A percentile compares a stretch with the other conserved stretches of the same genome.
These are phyloP conservation scores for Trichoderma koningiopsis DNA, from an alignment of 2,329 filamentous ascomycete genomes.

Conservation along the genomic window DNA sequence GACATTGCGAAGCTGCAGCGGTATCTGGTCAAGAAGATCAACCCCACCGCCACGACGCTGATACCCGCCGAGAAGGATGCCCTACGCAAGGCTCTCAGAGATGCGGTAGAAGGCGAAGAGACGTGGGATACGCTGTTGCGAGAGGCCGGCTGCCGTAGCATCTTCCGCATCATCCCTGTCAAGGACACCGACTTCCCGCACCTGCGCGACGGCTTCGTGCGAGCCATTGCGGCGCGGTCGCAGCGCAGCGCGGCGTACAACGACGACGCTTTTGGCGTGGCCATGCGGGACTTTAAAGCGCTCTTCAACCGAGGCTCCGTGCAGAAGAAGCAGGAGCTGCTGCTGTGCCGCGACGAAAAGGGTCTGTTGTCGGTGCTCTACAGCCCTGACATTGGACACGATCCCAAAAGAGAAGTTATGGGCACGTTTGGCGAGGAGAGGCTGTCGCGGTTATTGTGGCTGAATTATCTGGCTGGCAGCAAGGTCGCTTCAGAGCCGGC, in stretches of 20 bases:
- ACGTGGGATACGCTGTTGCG: slow-evolving; percentile 74
- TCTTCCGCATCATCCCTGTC: slow-evolving; percentile 84
- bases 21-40: slow-evolving; percentile 73
- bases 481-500: slow-evolving; percentile 85
- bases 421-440: slow-evolving; percentile 78
- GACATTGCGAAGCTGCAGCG: slow-evolving; percentile 82
- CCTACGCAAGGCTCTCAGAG: slow-evolving; percentile 68
- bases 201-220: slow-evolving; percentile 86
- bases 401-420: slow-evolving; percentile 55
- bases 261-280: slow-evolving; percentile 74
- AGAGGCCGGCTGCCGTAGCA: slow-evolving; percentile 69
- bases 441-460: slow-evolving; percentile 79
- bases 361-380: slow-evolving; percentile 71
- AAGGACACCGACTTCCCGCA: slow-evolving; percentile 93
- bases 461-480: slow-evolving; percentile 85
- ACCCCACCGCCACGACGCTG: slow-evolving; percentile 77
- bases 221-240: slow-evolving; percentile 76
- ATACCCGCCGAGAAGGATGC: slow-evolving; percentile 79
- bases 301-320: slow-evolving; percentile 82
- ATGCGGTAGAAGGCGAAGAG: slow-evolving; percentile 67
- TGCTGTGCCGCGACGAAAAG: slow-evolving; percentile 66
- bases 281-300: slow-evolving; percentile 75
- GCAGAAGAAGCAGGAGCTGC: slow-evolving; percentile 75
- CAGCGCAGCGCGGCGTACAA: slow-evolving; percentile 58
- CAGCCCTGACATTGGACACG: slow-evolving; percentile 59